Conservation (phyloP, 176 grass and related monocot genomes). For the Cenchrus fungigraminus region DNA sequence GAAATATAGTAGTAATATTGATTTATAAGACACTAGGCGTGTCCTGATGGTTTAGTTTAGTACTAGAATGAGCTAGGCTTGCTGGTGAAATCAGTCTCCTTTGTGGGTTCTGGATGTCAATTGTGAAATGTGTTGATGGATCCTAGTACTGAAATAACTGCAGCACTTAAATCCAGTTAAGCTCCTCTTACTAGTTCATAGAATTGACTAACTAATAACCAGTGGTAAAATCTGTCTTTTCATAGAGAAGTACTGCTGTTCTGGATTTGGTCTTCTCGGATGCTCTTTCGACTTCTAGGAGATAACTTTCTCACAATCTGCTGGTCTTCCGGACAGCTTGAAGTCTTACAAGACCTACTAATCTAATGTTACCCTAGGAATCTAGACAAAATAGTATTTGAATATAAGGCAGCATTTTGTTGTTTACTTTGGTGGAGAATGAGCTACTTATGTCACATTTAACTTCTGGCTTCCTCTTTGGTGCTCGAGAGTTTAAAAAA, state of each 20-base stretch:
- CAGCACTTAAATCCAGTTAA: neutral
- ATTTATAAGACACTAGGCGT: neutral
- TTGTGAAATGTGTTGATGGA: neutral
- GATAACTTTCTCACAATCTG: neutral
- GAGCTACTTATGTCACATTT: neutral
- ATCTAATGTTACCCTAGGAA: neutral
- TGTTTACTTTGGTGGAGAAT: neutral
- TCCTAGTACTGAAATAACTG: neutral
- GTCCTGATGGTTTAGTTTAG: neutral
- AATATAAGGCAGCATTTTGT: neutral
- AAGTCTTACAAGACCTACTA: neutral
- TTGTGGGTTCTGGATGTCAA: neutral
- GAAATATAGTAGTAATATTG: neutral
- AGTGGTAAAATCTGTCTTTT: neutral
- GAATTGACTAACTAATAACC: neutral
- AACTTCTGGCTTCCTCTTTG: neutral
- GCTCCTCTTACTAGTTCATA: neutral
- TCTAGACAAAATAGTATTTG: neutral
- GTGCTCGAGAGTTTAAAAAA: neutral
- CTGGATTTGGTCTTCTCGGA: neutral
- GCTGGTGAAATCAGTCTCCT: neutral
- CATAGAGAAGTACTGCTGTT: neutral
- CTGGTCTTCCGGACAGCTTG: neutral
- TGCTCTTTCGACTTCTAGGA: neutral
- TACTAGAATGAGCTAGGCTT: conserved; percentile 2